Percentiles rank a stretch among this genome's conserved stretches.
Evolutionary conservation across 1,284 basidiomycete species (phyloP).

Genomic region (Sanghuangporus weigelae): DNA sequence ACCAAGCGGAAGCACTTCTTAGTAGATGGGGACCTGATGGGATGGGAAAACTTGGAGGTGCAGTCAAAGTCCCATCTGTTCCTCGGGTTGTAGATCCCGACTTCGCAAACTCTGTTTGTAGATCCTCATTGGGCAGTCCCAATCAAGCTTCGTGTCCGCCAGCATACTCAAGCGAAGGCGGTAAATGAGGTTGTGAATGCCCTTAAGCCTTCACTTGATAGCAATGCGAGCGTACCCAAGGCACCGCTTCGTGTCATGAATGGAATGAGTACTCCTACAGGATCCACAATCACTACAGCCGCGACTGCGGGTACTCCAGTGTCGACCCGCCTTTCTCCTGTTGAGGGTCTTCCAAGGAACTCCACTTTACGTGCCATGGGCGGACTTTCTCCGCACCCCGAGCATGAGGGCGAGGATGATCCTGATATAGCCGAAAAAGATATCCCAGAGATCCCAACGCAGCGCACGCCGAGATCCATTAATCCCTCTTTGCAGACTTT

Average conservation of each 20-base stretch:
- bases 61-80: constrained; percentile 26
- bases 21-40: constrained; percentile 89
- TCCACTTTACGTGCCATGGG: constrained; percentile 46
- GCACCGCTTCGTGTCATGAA: constrained; percentile 78
- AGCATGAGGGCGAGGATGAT: constrained; percentile 55
- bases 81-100: neutral
- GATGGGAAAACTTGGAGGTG: constrained; percentile 86
- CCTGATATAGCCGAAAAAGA: constrained; percentile 24
- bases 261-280: constrained; percentile 63
- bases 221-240: constrained; percentile 34
- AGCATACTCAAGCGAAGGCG: constrained; percentile 72
- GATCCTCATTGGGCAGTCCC: constrained; percentile 89
- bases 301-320: constrained; percentile 34
- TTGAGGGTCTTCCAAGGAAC: constrained; percentile 55
- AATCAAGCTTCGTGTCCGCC: constrained; percentile 79
- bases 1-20: constrained; percentile 86
- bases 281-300: constrained; percentile 57
- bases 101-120: constrained; percentile 27
- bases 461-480: constrained; percentile 47
- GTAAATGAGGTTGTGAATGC: constrained; percentile 78
- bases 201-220: constrained; percentile 51
- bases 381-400: constrained; percentile 55
- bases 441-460: constrained; percentile 27
- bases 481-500: constrained; percentile 84
- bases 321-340: constrained; percentile 46